Base-by-base conservation (phyloP, 1,139 yeast genomes). In the Blastobotrys arbuscula region DNA sequence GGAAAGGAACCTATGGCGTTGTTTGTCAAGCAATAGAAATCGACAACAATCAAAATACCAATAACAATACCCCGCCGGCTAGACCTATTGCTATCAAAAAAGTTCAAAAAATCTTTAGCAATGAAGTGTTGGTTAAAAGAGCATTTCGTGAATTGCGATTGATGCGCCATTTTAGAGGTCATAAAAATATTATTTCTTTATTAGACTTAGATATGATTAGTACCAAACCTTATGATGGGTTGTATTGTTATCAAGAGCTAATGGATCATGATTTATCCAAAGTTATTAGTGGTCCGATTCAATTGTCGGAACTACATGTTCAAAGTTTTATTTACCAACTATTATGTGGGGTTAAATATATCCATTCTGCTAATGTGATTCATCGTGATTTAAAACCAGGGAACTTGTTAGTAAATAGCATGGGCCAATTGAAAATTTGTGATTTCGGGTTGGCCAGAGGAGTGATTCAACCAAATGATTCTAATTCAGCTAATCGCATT, bases 361-460 rank as follows among this genome's bases (percentile, higher is more conserved):
- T 87, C 49, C 96, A 87, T 63, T 79, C 92, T 10, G 95, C 63
- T 1, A 58, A 61, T 55, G 92, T 87, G 3, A 81, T 87, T 43
- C 96, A 87, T 63, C 72, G 96, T 45, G 96, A 87, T 62, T 73
- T 87, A 55, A 87, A 87, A 62, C 96, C 96, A 0, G 90, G 94
- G 0, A 87, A 87, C 62, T 79, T 87, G 16, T 70, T 87, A 47
- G 85, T 87, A n/a, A 79, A 86, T 6, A 64, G 77, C 2, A 79
- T 78, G 48, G 96, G 96, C 0, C 71, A 69, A 12, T 65, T 87
- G 42, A 87, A 87, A 63, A 84, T 87, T 13, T 85, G 96, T 63
- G 96, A 87, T 65, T 87, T 87, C 71, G 96, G 96, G 0, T 70
- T 89, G 45, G 96, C 97, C 0, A 71, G 97, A 59, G 90, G 95